Evolutionary conservation across 2,329 filamentous ascomycete species (phyloP).

Genomic region (Exutisphaerella laricina): DNA sequence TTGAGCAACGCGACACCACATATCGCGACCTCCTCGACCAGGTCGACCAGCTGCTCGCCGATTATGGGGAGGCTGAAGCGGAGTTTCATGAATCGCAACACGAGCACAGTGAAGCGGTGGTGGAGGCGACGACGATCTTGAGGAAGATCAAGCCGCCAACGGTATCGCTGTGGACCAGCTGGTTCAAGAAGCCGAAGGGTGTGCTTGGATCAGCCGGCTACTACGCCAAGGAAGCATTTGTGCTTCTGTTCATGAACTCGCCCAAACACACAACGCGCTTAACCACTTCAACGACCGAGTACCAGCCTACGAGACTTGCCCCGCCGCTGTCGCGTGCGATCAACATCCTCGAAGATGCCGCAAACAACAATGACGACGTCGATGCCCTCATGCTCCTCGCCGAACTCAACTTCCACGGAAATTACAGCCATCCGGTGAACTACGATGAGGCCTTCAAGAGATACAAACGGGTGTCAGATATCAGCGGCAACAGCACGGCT

Average conservation of each 20-base stretch:
- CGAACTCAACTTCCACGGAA: slow-evolving; percentile 95
- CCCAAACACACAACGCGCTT: slow-evolving; percentile 45
- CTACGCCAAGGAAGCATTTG: slow-evolving; percentile 59
- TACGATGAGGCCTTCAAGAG: slow-evolving; percentile 72
- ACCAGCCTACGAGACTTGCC: slow-evolving; percentile 41
- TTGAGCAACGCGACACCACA: slow-evolving; percentile 10
- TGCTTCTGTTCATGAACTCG: slow-evolving; percentile 60
- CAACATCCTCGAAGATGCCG: slow-evolving; percentile 52
- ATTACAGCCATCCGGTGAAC: slow-evolving; percentile 79
- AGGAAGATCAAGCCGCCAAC: slow-evolving; percentile 39
- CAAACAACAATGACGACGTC: slow-evolving; percentile 54
- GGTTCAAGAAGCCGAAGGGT: slow-evolving; percentile 49
- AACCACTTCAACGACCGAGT: slow-evolving; percentile 32
- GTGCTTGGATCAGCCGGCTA: slow-evolving; percentile 53
- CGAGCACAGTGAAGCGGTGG: slow-evolving; percentile 18
- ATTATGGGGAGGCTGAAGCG: slow-evolving; percentile 2
- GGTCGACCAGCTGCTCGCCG: slow-evolving; percentile 8
- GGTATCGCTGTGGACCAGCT: slow-evolving; percentile 37
- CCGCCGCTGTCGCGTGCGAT: slow-evolving; percentile 54
- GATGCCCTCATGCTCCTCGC: slow-evolving; percentile 87
- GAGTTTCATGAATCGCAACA: slow-evolving; percentile 3
- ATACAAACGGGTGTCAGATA: slow-evolving; percentile 70
- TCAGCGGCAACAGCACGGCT: slow-evolving; percentile 82
- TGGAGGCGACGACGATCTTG: slow-evolving; percentile 39
- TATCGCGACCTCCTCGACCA: slow-evolving; percentile 6